phyloP scores from a whole-genome alignment of 2,329 filamentous ascomycete species.

The Botrytis tulipae region DNA sequence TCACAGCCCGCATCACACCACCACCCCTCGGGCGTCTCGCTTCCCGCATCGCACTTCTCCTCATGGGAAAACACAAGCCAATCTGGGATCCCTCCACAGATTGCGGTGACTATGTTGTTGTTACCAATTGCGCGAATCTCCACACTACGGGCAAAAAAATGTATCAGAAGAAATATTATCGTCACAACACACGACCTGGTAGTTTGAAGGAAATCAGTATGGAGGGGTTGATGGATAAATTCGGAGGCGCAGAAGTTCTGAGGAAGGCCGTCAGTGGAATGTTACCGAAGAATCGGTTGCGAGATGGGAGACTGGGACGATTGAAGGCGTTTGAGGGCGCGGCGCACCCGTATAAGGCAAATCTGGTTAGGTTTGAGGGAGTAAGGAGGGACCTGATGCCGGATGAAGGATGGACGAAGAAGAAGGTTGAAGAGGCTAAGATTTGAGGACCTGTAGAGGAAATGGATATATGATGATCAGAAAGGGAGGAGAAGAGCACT shows the following conservation, averaged over 20 bases:
- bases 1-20: slow-evolving; percentile 51
- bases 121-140: slow-evolving; percentile 82
- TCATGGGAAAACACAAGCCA: slow-evolving; percentile 99
- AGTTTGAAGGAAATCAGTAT: slow-evolving; percentile 85
- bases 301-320: slow-evolving; percentile 81
- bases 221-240: slow-evolving; percentile 92
- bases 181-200: slow-evolving; percentile 87
- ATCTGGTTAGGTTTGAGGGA: slow-evolving; percentile 72
- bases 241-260: slow-evolving; percentile 88
- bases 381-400: slow-evolving; percentile 40
- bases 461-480: not conserved
- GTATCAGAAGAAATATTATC: slow-evolving; percentile 93
- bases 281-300: slow-evolving; percentile 92
- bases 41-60: slow-evolving; percentile 76
- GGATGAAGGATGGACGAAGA: slow-evolving; percentile 22
- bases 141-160: slow-evolving; percentile 90
- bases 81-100: slow-evolving; percentile 97
- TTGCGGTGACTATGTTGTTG: slow-evolving; percentile 98
- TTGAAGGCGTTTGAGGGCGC: slow-evolving; percentile 96
- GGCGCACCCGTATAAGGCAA: slow-evolving; percentile 86
- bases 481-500: not conserved
- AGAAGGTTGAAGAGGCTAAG: slow-evolving; percentile 4
- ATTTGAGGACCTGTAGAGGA: not conserved
- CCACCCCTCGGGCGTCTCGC: slow-evolving; percentile 89
- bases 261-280: slow-evolving; percentile 92